Base-by-base conservation (phyloP, 495 filamentous ascomycete genomes). In the Friedmanniomyces simplex region DNA sequence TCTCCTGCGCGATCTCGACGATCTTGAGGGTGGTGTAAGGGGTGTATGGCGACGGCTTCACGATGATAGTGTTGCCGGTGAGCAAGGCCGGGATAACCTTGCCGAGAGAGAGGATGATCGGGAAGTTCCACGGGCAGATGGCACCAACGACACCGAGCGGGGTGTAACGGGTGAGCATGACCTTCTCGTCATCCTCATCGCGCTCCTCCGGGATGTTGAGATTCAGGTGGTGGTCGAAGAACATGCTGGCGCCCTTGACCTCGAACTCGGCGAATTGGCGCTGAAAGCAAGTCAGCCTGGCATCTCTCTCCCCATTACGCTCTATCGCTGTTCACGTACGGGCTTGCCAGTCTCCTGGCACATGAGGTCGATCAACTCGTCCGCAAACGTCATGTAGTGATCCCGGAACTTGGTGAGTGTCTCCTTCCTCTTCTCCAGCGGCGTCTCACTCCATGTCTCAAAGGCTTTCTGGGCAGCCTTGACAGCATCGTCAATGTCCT, bases 21-120 rank as follows among this genome's bases (percentile, higher is more conserved):
- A 82, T 71, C 63, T 85, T 86, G 55, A 86, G 73, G 39, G 71
- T 77, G 50, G 78, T 79, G 74, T 88, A 87, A 0, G 84, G 84
- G 0, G 84, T 85, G 69, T 81, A 72, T 8, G 70, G 70, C 57
- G 66, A 78, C 16, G 78, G 77, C 67, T 85, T 85, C 64, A 84
- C 72, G 67, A 86, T 82, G 51, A 83, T 75, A 51, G 75, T 73
- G 69, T 82, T 82, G 25, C 82, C 82, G 0, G 82, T 81, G 8
- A 81, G 63, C 1, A 86, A 36, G 10, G 64, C 64, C n/a, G 64
- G 64, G 43, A 58, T 51, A 32, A 67, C 36, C 55, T 67, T 67
- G 51, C 64, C 65, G 22, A 65, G 26, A 10, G 34, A 58, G n/a
- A 67, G 60, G 16, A 62, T 52, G 37, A 67, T 57, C 0, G 65